phyloP scores from a whole-genome alignment of 139 green algal species.

The Chlamydomonas sp. region DNA sequence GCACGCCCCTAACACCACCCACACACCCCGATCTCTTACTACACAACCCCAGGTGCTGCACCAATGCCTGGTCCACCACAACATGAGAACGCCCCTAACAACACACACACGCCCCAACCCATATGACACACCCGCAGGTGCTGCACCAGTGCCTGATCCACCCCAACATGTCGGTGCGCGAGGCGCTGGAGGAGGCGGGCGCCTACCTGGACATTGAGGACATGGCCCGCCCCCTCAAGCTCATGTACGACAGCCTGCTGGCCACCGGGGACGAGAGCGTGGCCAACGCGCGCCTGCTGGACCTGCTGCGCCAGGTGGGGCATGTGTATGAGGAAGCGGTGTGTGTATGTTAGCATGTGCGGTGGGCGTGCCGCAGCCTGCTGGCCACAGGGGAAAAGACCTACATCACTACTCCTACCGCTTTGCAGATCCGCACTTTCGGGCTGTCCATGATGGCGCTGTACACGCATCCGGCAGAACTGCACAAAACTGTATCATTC shows the following conservation, averaged over 20 bases:
- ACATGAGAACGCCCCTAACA: too few relatives aligned
- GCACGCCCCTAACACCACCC: too few relatives aligned
- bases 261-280: constrained; percentile 81
- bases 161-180: constrained; percentile 51
- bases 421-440: constrained; percentile 69
- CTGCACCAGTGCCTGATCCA: constrained; percentile 84
- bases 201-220: constrained; percentile 56
- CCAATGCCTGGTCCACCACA: background rate
- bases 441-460: constrained; percentile 5
- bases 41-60: too few relatives aligned
- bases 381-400: background rate
- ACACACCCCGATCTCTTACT: too few relatives aligned
- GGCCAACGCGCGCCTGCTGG: constrained; percentile 90
- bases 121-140: constrained; percentile 62
- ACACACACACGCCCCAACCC: too few relatives aligned
- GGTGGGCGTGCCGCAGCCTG: too few relatives aligned
- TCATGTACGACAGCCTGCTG: constrained; percentile 90
- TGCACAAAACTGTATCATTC: too few relatives aligned
- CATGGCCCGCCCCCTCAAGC: constrained; percentile 59
- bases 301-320: constrained; percentile 85
- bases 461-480: constrained; percentile 20
- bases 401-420: too few relatives aligned
- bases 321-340: constrained; percentile 8
- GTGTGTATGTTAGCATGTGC: background rate
- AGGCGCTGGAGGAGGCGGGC: constrained; percentile 50